A percentile compares a stretch with the other conserved stretches of the same genome.
These are phyloP conservation scores for Astrothelium subdiscretum DNA, from an alignment of 495 filamentous ascomycete species.

Conservation along the genomic window DNA sequence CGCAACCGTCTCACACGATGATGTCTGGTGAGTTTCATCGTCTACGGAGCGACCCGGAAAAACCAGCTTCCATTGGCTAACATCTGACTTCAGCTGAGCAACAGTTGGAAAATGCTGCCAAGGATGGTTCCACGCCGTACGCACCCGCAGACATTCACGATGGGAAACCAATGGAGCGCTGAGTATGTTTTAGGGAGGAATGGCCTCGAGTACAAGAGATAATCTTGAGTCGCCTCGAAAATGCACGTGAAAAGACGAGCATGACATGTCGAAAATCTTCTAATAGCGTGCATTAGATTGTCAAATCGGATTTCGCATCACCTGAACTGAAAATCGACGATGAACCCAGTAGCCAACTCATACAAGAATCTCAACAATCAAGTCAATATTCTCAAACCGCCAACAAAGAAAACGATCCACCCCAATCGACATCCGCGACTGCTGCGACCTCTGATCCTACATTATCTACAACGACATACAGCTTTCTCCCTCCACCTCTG, in stretches of 20 bases:
- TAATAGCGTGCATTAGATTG: conserved; percentile 15
- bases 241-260: conserved; percentile 12
- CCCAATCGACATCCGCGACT: conserved; percentile 27
- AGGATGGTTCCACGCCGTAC: conserved; percentile 59
- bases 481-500: conserved; percentile 50
- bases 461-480: conserved; percentile 5
- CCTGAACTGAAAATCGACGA: conserved; percentile 11
- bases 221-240: conserved; percentile 23
- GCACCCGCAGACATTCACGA: conserved; percentile 7
- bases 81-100: conserved; percentile 37
- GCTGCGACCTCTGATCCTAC: conserved; percentile 9
- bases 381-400: conserved; percentile 29
- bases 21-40: background rate
- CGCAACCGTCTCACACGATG: background rate
- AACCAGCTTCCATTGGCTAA: background rate
- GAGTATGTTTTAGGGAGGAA: conserved; percentile 20
- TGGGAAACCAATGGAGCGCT: background rate
- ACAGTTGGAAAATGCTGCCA: conserved; percentile 49
- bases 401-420: conserved; percentile 46
- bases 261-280: background rate
- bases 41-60: background rate
- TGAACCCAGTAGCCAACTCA: conserved; percentile 14
- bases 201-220: conserved; percentile 27
- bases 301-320: conserved; percentile 27
- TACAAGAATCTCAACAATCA: conserved; percentile 22